Evolutionary conservation across 805 yeast genomes (phyloP).

Genomic region (Scheffersomyces lignosus): DNA sequence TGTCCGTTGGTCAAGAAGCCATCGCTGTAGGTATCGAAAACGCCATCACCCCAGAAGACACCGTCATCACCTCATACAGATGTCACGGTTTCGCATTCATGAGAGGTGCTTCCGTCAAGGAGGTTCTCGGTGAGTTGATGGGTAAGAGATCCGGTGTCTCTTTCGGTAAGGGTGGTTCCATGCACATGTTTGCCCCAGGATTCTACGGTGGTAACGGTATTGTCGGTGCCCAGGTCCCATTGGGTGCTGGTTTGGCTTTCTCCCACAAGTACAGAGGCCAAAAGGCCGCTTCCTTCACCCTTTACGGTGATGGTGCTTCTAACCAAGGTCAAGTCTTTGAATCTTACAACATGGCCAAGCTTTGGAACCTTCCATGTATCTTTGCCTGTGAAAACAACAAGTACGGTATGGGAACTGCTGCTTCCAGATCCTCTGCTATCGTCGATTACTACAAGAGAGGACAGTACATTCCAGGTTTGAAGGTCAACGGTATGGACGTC

Average conservation of each 20-base stretch:
- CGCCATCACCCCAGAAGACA: conserved; percentile 82
- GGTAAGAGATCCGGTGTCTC: conserved; percentile 96
- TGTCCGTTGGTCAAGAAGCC: conserved; percentile 98
- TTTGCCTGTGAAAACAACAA: conserved; percentile 98
- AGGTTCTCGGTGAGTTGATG: conserved; percentile 92
- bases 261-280: conserved; percentile 93
- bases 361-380: conserved; percentile 93
- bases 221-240: conserved; percentile 98
- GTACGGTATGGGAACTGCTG: conserved; percentile 99
- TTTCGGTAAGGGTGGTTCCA: conserved; percentile 98
- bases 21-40: conserved; percentile 97
- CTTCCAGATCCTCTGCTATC: conserved; percentile 94
- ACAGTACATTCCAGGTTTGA: conserved; percentile 98
- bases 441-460: conserved; percentile 98
- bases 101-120: conserved; percentile 92
- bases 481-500: conserved; percentile 98
- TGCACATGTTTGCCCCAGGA: conserved; percentile 96
- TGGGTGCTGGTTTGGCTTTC: conserved; percentile 98
- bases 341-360: conserved; percentile 97
- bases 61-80: conserved; percentile 95
- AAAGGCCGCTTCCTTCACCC: conserved; percentile 73
- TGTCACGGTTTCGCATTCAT: conserved; percentile 98
- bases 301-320: conserved; percentile 99
- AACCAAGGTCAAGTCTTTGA: conserved; percentile 99
- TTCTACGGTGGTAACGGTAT: conserved; percentile 99